phyloP scores from a whole-genome alignment of 148 eudicot species.

The Fagopyrum tataricum region DNA sequence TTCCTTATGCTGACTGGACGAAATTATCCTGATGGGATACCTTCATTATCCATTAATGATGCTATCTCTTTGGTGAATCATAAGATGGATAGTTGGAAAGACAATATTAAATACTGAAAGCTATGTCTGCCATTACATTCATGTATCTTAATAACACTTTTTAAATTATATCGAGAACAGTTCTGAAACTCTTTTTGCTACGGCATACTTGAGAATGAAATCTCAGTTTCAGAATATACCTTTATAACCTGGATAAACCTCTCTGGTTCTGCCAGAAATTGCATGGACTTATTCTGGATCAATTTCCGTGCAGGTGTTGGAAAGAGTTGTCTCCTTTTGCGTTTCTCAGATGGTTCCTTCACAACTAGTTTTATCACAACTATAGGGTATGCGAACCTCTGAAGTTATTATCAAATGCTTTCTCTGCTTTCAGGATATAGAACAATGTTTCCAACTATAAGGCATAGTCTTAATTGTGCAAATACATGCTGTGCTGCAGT shows the following conservation, averaged over 20 bases:
- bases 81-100: not conserved
- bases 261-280: not conserved
- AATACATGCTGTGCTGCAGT: conserved; percentile 25
- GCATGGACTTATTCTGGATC: not conserved
- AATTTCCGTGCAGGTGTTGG: conserved; percentile 66
- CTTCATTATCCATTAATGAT: no score
- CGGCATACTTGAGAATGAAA: not conserved
- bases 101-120: not conserved
- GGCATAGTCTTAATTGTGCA: not conserved
- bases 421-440: not conserved
- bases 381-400: conserved; percentile 49
- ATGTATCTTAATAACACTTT: not conserved
- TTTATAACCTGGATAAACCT: not conserved
- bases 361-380: conserved; percentile 94
- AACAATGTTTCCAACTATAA: not conserved
- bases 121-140: not conserved
- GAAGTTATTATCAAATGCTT: not conserved
- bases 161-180: not conserved
- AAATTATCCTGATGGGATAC: not conserved
- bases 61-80: not conserved
- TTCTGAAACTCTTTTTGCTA: not conserved
- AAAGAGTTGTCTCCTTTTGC: conserved; percentile 95
- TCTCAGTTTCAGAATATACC: not conserved
- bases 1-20: no score
- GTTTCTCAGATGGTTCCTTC: conserved; percentile 95